Percentiles rank a stretch among this genome's conserved stretches.
phyloP scores from a whole-genome alignment of 108 stramenopile genomes.

The Cyclotella kingstonii region DNA sequence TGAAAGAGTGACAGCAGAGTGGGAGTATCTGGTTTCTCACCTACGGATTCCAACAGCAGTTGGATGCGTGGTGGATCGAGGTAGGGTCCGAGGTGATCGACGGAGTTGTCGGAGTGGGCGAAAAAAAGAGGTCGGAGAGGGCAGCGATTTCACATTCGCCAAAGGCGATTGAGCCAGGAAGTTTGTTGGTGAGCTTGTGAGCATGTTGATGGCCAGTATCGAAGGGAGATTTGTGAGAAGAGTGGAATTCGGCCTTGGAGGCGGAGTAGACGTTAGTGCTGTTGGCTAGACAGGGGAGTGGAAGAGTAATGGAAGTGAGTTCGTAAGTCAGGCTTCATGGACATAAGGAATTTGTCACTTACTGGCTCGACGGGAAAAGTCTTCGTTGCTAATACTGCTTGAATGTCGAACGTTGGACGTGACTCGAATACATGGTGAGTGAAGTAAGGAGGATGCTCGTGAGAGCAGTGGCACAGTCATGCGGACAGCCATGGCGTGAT shows the following conservation, averaged over 20 bases:
- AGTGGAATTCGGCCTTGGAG: constrained; percentile 18
- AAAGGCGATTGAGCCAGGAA: constrained; percentile 60
- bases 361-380: too few relatives aligned
- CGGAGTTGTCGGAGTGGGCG: constrained; percentile 22
- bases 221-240: constrained; percentile 1
- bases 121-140: constrained; percentile 66
- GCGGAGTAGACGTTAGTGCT: too few relatives aligned
- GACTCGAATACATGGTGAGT: too few relatives aligned
- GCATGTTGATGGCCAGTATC: constrained; percentile 1
- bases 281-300: too few relatives aligned
- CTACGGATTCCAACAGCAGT: constrained; percentile 49
- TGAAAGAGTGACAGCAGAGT: constrained; percentile 51
- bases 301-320: too few relatives aligned
- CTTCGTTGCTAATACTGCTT: too few relatives aligned
- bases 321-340: too few relatives aligned
- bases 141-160: constrained; percentile 65
- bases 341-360: too few relatives aligned
- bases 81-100: constrained; percentile 22
- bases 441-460: too few relatives aligned
- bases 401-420: too few relatives aligned
- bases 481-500: too few relatives aligned
- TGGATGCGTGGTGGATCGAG: constrained; percentile 46
- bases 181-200: background rate
- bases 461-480: too few relatives aligned
- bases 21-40: constrained; percentile 52